Evolutionary conservation across 768 basidiomycete genomes (phyloP).

Genomic region (Podaxis carcinomalis): DNA sequence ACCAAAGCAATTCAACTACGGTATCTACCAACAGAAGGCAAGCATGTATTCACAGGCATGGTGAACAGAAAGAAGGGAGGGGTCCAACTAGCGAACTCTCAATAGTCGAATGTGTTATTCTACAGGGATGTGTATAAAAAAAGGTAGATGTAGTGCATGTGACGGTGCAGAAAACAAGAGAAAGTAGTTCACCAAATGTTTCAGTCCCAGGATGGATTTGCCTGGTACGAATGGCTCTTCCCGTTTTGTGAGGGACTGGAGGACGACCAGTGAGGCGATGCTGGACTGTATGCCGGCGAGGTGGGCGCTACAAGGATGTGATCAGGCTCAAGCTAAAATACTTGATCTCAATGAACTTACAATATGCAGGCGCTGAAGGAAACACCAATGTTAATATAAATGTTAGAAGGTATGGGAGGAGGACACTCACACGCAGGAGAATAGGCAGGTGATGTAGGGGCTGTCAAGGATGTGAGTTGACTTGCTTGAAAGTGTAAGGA

Average conservation of each 20-base stretch:
- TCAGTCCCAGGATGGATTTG: constrained; percentile 52
- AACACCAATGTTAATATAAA: neutral
- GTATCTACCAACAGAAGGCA: constrained; percentile 10
- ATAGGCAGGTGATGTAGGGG: constrained; percentile 84
- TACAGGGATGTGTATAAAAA: constrained; percentile 11
- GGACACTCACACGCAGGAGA: constrained; percentile 75
- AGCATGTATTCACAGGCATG: constrained; percentile 11
- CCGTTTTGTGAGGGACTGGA: constrained; percentile 70
- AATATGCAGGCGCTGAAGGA: constrained; percentile 70
- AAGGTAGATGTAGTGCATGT: constrained; percentile 11
- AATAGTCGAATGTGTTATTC: constrained; percentile 13
- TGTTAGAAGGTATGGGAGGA: neutral
- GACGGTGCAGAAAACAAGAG: neutral
- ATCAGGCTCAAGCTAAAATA: constrained; percentile 15
- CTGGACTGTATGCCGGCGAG: constrained; percentile 83
- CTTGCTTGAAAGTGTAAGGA: neutral
- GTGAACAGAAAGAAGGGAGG: constrained; percentile 4
- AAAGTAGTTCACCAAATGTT: constrained; percentile 1
- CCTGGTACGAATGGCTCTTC: constrained; percentile 41
- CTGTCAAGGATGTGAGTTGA: constrained; percentile 31
- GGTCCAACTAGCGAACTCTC: constrained; percentile 4
- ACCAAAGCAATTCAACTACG: constrained; percentile 4
- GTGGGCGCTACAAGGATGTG: constrained; percentile 54
- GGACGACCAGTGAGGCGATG: constrained; percentile 81
- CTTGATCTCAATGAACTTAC: constrained; percentile 35